Evolutionary conservation across 2,329 filamentous ascomycete genomes (phyloP).

Genomic region (Ceratocystis eucalypticola): DNA sequence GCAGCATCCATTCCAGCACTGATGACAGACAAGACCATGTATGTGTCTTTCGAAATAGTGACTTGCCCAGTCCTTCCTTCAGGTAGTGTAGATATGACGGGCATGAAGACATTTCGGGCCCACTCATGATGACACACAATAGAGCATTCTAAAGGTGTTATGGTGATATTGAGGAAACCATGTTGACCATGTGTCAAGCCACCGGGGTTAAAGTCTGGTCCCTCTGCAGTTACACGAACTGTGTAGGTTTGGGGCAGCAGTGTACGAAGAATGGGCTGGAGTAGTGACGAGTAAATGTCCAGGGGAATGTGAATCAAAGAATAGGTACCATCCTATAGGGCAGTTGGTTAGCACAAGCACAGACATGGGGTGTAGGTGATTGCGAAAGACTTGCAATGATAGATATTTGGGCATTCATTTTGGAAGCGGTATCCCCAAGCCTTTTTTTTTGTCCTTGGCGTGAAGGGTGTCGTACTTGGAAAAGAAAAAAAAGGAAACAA

Average conservation of each 20-base stretch:
- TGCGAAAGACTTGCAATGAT: conserved; percentile 37
- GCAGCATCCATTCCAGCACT: conserved; percentile 84
- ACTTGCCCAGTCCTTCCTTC: conserved; percentile 39
- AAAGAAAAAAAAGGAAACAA: background rate
- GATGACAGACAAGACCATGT: conserved; percentile 78
- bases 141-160: conserved; percentile 86
- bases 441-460: background rate
- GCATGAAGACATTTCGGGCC: conserved; percentile 61
- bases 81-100: conserved; percentile 53
- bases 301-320: conserved; percentile 84
- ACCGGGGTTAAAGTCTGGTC: conserved; percentile 18
- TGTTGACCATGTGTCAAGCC: conserved; percentile 37
- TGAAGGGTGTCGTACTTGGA: background rate
- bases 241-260: conserved; percentile 53
- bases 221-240: conserved; percentile 27
- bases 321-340: conserved; percentile 63
- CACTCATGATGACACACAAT: conserved; percentile 72
- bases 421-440: too few relatives aligned
- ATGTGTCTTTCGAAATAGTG: conserved; percentile 68
- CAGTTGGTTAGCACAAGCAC: background rate
- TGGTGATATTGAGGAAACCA: conserved; percentile 81
- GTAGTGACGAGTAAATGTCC: conserved; percentile 59
- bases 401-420: conserved; percentile 44
- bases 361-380: background rate
- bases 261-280: conserved; percentile 77